Evolutionary conservation across 2,329 filamentous ascomycete genomes (phyloP).

Genomic region (Nemania sp.): DNA sequence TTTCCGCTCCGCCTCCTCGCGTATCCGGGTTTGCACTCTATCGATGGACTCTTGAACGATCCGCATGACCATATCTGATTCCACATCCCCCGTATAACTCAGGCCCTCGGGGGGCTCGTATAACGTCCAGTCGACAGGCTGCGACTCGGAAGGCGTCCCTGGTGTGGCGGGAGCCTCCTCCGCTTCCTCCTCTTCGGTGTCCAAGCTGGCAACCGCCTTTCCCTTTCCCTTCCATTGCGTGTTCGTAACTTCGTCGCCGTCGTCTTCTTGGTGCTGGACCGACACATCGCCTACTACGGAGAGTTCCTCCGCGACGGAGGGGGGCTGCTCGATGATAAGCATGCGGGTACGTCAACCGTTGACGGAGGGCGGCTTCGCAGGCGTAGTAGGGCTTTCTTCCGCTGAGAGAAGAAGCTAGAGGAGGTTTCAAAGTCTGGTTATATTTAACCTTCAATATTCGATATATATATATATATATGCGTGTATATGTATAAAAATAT

Average conservation of each 20-base stretch:
- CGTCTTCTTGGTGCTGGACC: slow-evolving; percentile 14
- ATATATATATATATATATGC: no score
- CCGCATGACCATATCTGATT: slow-evolving; percentile 47
- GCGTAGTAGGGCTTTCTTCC: background rate
- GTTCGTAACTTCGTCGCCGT: slow-evolving; percentile 1
- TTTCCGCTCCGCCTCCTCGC: slow-evolving; percentile 37
- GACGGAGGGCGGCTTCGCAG: background rate
- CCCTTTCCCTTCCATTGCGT: slow-evolving; percentile 3
- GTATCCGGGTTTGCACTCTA: slow-evolving; percentile 47
- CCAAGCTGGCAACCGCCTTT: background rate
- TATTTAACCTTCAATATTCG: background rate
- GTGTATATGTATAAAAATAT: no score
- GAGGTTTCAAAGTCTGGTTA: background rate
- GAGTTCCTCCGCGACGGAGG: slow-evolving; percentile 28
- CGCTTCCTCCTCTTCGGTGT: background rate
- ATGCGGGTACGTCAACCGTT: slow-evolving; percentile 1
- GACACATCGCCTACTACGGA: slow-evolving; percentile 6
- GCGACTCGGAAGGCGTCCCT: slow-evolving; percentile 26
- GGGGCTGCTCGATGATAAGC: slow-evolving; percentile 11
- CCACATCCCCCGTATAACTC: slow-evolving; percentile 43
- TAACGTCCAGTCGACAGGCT: slow-evolving; percentile 49
- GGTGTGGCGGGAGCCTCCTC: no score
- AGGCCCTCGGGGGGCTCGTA: slow-evolving; percentile 54
- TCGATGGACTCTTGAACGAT: slow-evolving; percentile 52
- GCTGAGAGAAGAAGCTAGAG: background rate